Percentiles rank a stretch among this genome's conserved stretches.
phyloP scores from a whole-genome alignment of 2,329 filamentous ascomycete species.

The Ceratocystis cubensis region DNA sequence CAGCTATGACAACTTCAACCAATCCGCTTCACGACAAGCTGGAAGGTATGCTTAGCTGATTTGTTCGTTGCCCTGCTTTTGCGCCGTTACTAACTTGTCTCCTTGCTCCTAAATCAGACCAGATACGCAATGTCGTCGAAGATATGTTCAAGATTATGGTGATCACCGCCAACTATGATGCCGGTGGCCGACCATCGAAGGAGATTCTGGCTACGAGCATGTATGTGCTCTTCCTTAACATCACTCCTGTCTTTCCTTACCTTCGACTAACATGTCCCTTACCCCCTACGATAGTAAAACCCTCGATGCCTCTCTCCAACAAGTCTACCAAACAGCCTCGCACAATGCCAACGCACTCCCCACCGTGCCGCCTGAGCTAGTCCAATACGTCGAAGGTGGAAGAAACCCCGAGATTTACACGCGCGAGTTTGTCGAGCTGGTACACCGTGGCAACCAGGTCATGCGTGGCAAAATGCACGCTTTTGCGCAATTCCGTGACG shows the following conservation, averaged over 20 bases:
- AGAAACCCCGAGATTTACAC: constrained; percentile 65
- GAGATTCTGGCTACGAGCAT: constrained; percentile 46
- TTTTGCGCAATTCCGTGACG: constrained; percentile 48
- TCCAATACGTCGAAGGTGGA: constrained; percentile 57
- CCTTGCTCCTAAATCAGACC: constrained; percentile 30
- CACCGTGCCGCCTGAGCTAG: constrained; percentile 47
- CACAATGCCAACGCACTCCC: constrained; percentile 34
- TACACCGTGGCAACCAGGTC: constrained; percentile 52
- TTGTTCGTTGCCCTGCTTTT: neutral
- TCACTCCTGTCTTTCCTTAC: neutral
- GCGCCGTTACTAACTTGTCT: neutral
- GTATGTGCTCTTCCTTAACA: constrained; percentile 25
- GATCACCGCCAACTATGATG: constrained; percentile 49
- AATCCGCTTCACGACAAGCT: constrained; percentile 11
- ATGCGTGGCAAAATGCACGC: constrained; percentile 52
- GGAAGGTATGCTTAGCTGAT: constrained; percentile 5
- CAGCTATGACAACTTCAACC: constrained; percentile 4
- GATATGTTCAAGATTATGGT: constrained; percentile 53
- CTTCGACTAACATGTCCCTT: neutral
- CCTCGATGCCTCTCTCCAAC: constrained; percentile 31
- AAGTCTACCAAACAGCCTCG: constrained; percentile 32
- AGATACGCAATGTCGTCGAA: constrained; percentile 50
- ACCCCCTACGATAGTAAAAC: constrained; percentile 27
- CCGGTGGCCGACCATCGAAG: constrained; percentile 37
- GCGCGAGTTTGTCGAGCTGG: constrained; percentile 58